A percentile compares a stretch with the other conserved stretches of the same genome.
These are phyloP conservation scores for Aspergillus udagawae DNA, from an alignment of 2,329 filamentous ascomycete species.

Conservation along the genomic window DNA sequence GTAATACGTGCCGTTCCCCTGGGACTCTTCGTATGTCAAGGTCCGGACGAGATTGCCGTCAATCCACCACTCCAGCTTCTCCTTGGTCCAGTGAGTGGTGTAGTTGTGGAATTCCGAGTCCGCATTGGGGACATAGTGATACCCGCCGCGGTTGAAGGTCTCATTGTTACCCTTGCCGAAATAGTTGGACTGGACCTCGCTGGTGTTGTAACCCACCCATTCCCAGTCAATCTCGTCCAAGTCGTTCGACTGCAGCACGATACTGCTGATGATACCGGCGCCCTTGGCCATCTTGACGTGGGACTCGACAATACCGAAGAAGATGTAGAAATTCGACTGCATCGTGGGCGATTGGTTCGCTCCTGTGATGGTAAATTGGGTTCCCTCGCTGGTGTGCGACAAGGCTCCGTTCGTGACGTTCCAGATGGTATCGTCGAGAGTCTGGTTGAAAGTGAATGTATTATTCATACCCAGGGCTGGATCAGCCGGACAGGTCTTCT, in stretches of 20 bases:
- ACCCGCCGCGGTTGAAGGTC: conserved; percentile 76
- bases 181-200: conserved; percentile 73
- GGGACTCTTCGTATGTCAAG: conserved; percentile 55
- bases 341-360: conserved; percentile 75
- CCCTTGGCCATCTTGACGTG: conserved; percentile 72
- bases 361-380: conserved; percentile 66
- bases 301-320: conserved; percentile 77
- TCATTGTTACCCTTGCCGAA: conserved; percentile 83
- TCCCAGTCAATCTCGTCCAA: conserved; percentile 81
- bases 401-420: conserved; percentile 65
- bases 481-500: conserved; percentile 66
- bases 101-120: conserved; percentile 47
- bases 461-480: conserved; percentile 63
- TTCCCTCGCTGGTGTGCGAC: conserved; percentile 59
- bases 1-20: conserved; percentile 53
- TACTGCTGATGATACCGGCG: conserved; percentile 71
- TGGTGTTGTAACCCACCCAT: conserved; percentile 38
- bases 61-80: conserved; percentile 63
- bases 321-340: conserved; percentile 76
- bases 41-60: conserved; percentile 60
- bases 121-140: conserved; percentile 63
- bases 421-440: conserved; percentile 58
- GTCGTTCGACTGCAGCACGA: conserved; percentile 79
- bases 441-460: conserved; percentile 62
- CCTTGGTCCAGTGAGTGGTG: conserved; percentile 62